Percentiles rank a stretch among this genome's conserved stretches.
phyloP scores from a whole-genome alignment of 2,329 filamentous ascomycete species.

The Diaporthe aspalathi region DNA sequence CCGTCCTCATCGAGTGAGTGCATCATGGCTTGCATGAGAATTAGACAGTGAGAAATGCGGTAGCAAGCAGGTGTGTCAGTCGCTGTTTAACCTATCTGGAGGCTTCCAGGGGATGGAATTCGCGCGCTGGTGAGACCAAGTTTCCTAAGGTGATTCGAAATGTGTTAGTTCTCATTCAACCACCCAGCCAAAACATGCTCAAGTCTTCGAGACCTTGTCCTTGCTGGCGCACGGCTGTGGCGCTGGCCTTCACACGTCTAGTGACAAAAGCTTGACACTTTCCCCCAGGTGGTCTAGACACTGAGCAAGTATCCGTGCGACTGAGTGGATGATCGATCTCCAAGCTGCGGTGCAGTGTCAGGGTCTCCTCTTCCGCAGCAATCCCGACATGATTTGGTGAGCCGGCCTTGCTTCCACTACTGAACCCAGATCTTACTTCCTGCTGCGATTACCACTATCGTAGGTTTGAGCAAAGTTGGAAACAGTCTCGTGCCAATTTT shows the following conservation, averaged over 20 bases:
- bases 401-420: not conserved
- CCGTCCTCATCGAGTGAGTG: not conserved
- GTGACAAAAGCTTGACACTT: slow-evolving; percentile 28
- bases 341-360: not conserved
- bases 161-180: not conserved
- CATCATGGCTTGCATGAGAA: not conserved
- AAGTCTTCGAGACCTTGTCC: slow-evolving; percentile 28
- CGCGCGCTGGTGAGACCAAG: slow-evolving; percentile 16
- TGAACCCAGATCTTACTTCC: not conserved
- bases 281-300: slow-evolving; percentile 20
- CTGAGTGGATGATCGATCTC: slow-evolving; percentile 21
- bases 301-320: slow-evolving; percentile 37
- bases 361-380: not conserved
- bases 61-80: not conserved
- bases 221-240: slow-evolving; percentile 29
- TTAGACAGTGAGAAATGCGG: not conserved
- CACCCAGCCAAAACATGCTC: slow-evolving; percentile 35
- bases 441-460: not conserved
- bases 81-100: not conserved
- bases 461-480: slow-evolving; percentile 1
- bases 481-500: not conserved
- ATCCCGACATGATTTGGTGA: not conserved
- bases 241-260: slow-evolving; percentile 13
- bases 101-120: slow-evolving; percentile 6
- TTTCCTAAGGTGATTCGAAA: slow-evolving; percentile 2